These are phyloP conservation scores for Vitis amurensis DNA, from an alignment of 164 flowering plant species.

Conservation along the genomic window DNA sequence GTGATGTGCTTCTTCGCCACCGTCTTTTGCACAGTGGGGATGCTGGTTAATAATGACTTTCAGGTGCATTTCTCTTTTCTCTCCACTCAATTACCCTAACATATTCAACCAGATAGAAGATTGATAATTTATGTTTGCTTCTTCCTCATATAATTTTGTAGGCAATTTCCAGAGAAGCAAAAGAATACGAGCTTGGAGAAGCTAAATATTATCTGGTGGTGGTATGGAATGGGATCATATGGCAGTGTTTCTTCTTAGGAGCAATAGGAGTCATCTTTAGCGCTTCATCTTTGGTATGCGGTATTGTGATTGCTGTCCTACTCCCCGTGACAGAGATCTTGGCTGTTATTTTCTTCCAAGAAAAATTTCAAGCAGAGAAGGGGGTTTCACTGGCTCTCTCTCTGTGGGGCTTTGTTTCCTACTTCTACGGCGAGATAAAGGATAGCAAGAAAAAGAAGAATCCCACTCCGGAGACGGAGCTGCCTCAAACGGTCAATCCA, in stretches of 20 bases:
- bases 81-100: too few relatives aligned
- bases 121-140: background rate
- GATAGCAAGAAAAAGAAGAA: conserved; percentile 4
- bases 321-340: conserved; percentile 32
- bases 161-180: conserved; percentile 60
- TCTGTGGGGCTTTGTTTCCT: conserved; percentile 33
- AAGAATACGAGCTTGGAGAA: conserved; percentile 42
- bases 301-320: conserved; percentile 20
- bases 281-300: conserved; percentile 30
- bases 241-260: conserved; percentile 59
- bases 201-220: conserved; percentile 42
- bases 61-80: too few relatives aligned
- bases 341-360: conserved; percentile 31
- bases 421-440: conserved; percentile 29
- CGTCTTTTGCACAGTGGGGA: conserved; percentile 44
- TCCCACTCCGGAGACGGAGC: too few relatives aligned
- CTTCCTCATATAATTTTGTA: conserved; percentile 7
- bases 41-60: too few relatives aligned
- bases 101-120: too few relatives aligned
- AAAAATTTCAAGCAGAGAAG: conserved; percentile 30
- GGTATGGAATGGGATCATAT: conserved; percentile 31
- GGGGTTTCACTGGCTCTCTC: conserved; percentile 30
- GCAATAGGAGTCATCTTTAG: conserved; percentile 53
- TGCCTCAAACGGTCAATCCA: too few relatives aligned
- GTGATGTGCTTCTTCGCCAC: conserved; percentile 53